phyloP scores from a whole-genome alignment of 306 rosid species.

The Vigna nakashimae region DNA sequence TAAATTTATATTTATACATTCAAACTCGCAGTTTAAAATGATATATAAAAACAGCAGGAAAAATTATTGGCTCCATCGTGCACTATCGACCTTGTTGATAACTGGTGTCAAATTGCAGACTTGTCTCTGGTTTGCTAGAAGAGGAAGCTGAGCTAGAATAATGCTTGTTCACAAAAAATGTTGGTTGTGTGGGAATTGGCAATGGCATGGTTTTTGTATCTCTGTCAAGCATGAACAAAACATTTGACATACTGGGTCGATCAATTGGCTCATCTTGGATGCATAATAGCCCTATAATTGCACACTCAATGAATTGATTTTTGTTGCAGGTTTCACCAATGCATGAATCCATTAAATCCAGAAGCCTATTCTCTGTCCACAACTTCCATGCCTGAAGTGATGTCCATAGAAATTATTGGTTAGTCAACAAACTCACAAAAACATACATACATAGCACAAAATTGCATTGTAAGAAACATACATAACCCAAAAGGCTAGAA shows the following conservation, averaged over 20 bases:
- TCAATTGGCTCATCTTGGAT: conserved; percentile 66
- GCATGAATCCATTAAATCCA: conserved; percentile 54
- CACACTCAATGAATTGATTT: conserved; percentile 50
- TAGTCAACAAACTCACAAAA: neutral
- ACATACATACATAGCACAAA: neutral
- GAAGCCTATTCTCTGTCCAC: conserved; percentile 54
- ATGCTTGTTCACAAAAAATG: conserved; percentile 43
- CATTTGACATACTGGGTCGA: conserved; percentile 56
- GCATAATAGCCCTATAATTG: conserved; percentile 54
- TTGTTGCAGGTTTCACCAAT: conserved; percentile 43
- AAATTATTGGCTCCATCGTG: neutral
- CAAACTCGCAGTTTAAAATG: no score
- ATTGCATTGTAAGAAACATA: conserved; percentile 25
- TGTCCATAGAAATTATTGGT: neutral
- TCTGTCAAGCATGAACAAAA: conserved; percentile 52
- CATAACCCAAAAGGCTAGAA: conserved; percentile 61
- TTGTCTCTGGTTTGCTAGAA: conserved; percentile 42
- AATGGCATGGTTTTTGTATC: conserved; percentile 45
- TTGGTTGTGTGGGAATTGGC: conserved; percentile 57
- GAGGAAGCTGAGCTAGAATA: conserved; percentile 47
- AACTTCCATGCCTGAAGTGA: conserved; percentile 59
- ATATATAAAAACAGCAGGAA: no score
- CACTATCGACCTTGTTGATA: conserved; percentile 47
- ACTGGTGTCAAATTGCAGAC: conserved; percentile 32
- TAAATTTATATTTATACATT: no score